Conservation (phyloP, 257 asterid species). For the Cinchona pubescens region DNA sequence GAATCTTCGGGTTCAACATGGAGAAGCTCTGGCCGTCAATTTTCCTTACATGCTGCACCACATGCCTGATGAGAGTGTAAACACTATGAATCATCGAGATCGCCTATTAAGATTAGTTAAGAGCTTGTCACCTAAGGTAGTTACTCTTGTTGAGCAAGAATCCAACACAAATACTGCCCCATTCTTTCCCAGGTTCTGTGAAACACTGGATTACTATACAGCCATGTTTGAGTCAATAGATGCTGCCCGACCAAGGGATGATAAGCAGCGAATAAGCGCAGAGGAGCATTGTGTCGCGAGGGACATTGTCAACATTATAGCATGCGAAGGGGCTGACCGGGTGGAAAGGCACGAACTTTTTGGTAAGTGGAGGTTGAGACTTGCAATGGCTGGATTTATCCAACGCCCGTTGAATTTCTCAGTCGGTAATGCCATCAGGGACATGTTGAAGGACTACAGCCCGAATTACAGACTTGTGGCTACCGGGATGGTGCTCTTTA, state of each 20-base stretch:
- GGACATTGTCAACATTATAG: conserved; percentile 76
- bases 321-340: conserved; percentile 81
- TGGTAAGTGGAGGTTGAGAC: conserved; percentile 74
- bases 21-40: conserved; percentile 86
- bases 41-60: conserved; percentile 85
- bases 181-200: conserved; percentile 64
- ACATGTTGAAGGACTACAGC: conserved; percentile 60
- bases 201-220: conserved; percentile 69
- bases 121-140: conserved; percentile 74
- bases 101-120: conserved; percentile 70
- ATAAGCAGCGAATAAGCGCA: conserved; percentile 59
- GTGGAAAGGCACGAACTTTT: conserved; percentile 89
- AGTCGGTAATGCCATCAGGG: conserved; percentile 45
- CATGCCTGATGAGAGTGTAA: conserved; percentile 95
- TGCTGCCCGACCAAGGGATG: conserved; percentile 64
- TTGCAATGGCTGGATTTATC: conserved; percentile 72
- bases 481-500: conserved; percentile 59
- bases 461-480: conserved; percentile 51
- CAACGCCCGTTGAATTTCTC: conserved; percentile 56
- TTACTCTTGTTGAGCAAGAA: conserved; percentile 84
- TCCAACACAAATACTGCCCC: conserved; percentile 78
- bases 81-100: conserved; percentile 74
- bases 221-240: conserved; percentile 95
- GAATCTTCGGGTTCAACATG: conserved; percentile 46
- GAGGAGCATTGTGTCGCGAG: conserved; percentile 84